Conservation (phyloP, 306 rosid species). For the Dryas alaskensis region DNA sequence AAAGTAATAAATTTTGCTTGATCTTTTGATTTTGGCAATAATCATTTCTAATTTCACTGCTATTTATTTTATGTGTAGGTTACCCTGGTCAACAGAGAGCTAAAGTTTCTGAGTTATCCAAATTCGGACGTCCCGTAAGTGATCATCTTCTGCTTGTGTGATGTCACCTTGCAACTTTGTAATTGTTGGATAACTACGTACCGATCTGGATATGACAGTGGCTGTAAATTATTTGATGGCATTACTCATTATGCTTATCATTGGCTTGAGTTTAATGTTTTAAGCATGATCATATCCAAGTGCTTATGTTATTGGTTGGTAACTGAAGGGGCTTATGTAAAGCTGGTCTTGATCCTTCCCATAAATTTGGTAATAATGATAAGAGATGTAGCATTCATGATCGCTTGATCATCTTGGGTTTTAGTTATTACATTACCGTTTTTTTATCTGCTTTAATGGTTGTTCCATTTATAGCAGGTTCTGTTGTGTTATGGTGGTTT, state of each 20-base stretch:
- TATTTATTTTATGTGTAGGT: slow-evolving; percentile 45
- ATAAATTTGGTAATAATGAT: background rate
- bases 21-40: slow-evolving; percentile 1
- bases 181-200: slow-evolving; percentile 6
- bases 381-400: background rate
- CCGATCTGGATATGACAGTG: background rate
- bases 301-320: background rate
- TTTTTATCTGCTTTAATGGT: background rate
- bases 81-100: slow-evolving; percentile 79
- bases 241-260: background rate
- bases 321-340: background rate
- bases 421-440: background rate
- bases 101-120: slow-evolving; percentile 64
- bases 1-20: background rate
- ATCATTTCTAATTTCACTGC: slow-evolving; percentile 6
- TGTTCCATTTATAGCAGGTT: background rate
- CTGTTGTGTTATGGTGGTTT: background rate
- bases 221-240: background rate
- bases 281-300: background rate
- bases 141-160: slow-evolving; percentile 6
- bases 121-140: slow-evolving; percentile 96
- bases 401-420: background rate
- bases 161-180: slow-evolving; percentile 16
- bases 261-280: background rate
- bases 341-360: background rate